Evolutionary conservation across 345 rosid genomes (phyloP), one percentile per base, ranked within the genome.

Genomic region (Hypericum perforatum): DNA sequence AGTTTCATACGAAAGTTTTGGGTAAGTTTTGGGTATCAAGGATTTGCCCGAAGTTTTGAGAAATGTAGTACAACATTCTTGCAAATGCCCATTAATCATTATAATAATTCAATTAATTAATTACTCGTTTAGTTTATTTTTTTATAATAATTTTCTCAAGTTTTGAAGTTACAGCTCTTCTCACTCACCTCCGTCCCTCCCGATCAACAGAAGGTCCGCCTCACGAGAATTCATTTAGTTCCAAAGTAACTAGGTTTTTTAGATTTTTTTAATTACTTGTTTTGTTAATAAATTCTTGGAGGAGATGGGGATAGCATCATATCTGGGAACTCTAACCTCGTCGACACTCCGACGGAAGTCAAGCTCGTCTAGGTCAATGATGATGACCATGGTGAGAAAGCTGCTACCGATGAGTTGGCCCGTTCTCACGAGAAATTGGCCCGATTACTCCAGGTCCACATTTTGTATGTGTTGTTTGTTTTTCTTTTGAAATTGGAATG

Each of bases 141-240:
- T 65, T 39, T 32, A n/a, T 11, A 15, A 22, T n/a, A 15, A 42
- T 14, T n/a, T 59, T 53, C 65, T 38, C 73, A 90, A 94, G 91
- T 84, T 53, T 72, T 90, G 76, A 74, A 74, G 48, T 72, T 67
- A 60, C 95, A 87, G 78, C 78, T 91, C 16, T 91, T 78, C 73
- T 91, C 92, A 9, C 75, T 91, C 60, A 85, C 98, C 60, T 58
- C 76, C 22, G 37, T 91, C 49, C 95, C 90, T 75, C 98, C 98
- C 12, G 77, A 81, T 45, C 82, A 79, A 16, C 98, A 87, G 60
- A 74, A 74, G 83, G 98, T 87, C 8, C 9, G 5, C 13, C 6
- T 1, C 37, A 29, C 40, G 32, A 49, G 11, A 22, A 22, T 22
- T n/a, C n/a, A n/a, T 22, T 22, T 22, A 22, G 32, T 22, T 22